A percentile compares a stretch with the other conserved stretches of the same genome.
Conservation (phyloP, 2,329 filamentous ascomycete genomes). For the Drechslerella coelobrocha region DNA sequence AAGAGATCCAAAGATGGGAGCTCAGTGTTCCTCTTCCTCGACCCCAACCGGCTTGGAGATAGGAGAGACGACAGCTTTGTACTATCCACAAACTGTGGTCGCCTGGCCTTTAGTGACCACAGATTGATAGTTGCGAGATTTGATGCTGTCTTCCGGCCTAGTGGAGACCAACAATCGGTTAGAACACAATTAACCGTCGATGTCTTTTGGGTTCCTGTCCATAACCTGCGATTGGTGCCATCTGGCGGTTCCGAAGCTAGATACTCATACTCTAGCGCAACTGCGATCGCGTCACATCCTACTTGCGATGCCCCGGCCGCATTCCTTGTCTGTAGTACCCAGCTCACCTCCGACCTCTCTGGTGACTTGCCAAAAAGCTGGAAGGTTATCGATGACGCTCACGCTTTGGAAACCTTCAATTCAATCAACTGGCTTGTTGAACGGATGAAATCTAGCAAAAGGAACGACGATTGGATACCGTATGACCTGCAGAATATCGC, state of each 20-base stretch:
- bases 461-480: conserved; percentile 50
- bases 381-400: conserved; percentile 21
- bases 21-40: conserved; percentile 66
- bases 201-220: conserved; percentile 23
- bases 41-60: conserved; percentile 63
- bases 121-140: conserved; percentile 62
- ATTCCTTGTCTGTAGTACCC: conserved; percentile 18
- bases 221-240: conserved; percentile 20
- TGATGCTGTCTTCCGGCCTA: conserved; percentile 59
- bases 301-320: conserved; percentile 13
- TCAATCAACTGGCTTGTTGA: conserved; percentile 57
- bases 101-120: conserved; percentile 61
- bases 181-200: conserved; percentile 23
- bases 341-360: conserved; percentile 12
- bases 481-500: conserved; percentile 48
- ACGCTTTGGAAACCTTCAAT: conserved; percentile 50
- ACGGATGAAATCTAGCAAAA: conserved; percentile 51
- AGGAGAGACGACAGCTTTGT: conserved; percentile 64
- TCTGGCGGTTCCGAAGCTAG: conserved; percentile 9
- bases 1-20: conserved; percentile 52
- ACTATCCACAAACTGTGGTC: conserved; percentile 63
- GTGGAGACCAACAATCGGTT: neutral
- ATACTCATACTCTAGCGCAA: conserved; percentile 6
- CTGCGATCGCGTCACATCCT: conserved; percentile 5
- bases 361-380: conserved; percentile 8